Percentiles rank a stretch among this genome's conserved stretches.
phyloP scores from a whole-genome alignment of 2,329 filamentous ascomycete species.

The Penicillium sp. region DNA sequence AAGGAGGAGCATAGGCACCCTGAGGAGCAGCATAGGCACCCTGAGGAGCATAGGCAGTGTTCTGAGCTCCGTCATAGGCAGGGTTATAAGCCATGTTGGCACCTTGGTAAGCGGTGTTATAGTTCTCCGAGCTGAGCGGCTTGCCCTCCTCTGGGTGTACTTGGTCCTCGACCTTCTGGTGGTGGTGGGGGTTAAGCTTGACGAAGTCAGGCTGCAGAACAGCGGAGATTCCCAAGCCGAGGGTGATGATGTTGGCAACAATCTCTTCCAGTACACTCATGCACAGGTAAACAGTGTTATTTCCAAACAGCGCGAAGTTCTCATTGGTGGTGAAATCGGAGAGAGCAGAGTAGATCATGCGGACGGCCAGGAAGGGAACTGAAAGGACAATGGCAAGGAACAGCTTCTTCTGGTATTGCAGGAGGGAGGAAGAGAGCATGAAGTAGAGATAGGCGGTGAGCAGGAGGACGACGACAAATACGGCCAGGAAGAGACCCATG shows the following conservation, averaged over 20 bases:
- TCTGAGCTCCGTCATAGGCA: background rate
- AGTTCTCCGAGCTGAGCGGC: background rate
- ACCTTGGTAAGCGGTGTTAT: background rate
- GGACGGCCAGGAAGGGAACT: constrained; percentile 31
- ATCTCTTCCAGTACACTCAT: constrained; percentile 39
- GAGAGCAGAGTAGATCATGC: constrained; percentile 32
- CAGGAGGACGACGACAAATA: constrained; percentile 22
- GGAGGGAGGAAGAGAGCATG: constrained; percentile 11
- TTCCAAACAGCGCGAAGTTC: constrained; percentile 13
- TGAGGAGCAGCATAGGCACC: background rate
- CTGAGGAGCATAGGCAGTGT: background rate
- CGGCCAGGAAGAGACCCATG: constrained; percentile 30
- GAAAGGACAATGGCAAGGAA: constrained; percentile 32
- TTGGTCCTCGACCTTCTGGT: background rate
- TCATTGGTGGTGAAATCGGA: constrained; percentile 19
- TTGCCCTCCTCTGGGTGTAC: background rate
- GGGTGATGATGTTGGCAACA: constrained; percentile 26
- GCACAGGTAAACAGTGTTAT: constrained; percentile 34
- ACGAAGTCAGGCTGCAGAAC: constrained; percentile 18
- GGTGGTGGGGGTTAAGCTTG: background rate
- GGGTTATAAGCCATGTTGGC: background rate
- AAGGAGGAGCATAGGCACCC: background rate
- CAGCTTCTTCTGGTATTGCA: constrained; percentile 30
- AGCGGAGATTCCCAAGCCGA: constrained; percentile 25
- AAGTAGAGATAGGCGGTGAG: constrained; percentile 18